These are phyloP conservation scores for Aspergillus ochraceoroseus DNA, from an alignment of 2,329 filamentous ascomycete genomes.

Conservation along the genomic window DNA sequence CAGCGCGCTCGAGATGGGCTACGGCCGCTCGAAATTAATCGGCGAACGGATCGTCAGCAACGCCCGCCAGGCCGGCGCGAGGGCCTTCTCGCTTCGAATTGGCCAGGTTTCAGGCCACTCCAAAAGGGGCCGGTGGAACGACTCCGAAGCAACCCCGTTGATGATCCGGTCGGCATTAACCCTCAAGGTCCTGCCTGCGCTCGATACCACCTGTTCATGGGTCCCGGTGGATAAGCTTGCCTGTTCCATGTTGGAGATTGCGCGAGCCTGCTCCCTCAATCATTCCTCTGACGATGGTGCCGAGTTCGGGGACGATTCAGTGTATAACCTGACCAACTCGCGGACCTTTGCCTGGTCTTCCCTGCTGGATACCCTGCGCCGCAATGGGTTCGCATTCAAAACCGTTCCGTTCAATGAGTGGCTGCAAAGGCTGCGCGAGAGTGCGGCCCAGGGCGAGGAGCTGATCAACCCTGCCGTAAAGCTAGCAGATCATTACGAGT, in stretches of 20 bases:
- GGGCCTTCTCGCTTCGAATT: slow-evolving; percentile 31
- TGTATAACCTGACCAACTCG: slow-evolving; percentile 33
- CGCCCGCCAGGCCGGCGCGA: slow-evolving; percentile 25
- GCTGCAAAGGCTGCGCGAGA: slow-evolving; percentile 31
- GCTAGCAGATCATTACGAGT: slow-evolving; percentile 29
- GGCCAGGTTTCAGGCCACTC: slow-evolving; percentile 36
- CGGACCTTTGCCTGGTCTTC: slow-evolving; percentile 34
- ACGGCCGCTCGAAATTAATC: slow-evolving; percentile 32
- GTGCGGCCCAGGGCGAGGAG: slow-evolving; percentile 28
- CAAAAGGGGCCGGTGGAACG: slow-evolving; percentile 34
- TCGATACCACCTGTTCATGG: slow-evolving; percentile 30
- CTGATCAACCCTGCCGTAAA: slow-evolving; percentile 33
- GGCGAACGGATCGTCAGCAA: slow-evolving; percentile 31
- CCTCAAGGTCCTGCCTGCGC: slow-evolving; percentile 23
- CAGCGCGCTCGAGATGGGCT: slow-evolving; percentile 29
- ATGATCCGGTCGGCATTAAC: slow-evolving; percentile 33
- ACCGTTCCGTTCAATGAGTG: slow-evolving; percentile 33
- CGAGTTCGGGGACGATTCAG: slow-evolving; percentile 19
- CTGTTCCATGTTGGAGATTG: slow-evolving; percentile 26
- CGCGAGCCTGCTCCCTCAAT: slow-evolving; percentile 14
- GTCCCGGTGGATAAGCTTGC: slow-evolving; percentile 32
- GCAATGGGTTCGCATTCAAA: slow-evolving; percentile 35
- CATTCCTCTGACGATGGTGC: slow-evolving; percentile 2
- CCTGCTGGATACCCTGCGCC: slow-evolving; percentile 29
- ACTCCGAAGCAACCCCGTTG: slow-evolving; percentile 31